A percentile compares a stretch with the other conserved stretches of the same genome.
These are phyloP conservation scores for Hymenotorrendiella dingleyae DNA, from an alignment of 2,329 filamentous ascomycete species.

Conservation along the genomic window DNA sequence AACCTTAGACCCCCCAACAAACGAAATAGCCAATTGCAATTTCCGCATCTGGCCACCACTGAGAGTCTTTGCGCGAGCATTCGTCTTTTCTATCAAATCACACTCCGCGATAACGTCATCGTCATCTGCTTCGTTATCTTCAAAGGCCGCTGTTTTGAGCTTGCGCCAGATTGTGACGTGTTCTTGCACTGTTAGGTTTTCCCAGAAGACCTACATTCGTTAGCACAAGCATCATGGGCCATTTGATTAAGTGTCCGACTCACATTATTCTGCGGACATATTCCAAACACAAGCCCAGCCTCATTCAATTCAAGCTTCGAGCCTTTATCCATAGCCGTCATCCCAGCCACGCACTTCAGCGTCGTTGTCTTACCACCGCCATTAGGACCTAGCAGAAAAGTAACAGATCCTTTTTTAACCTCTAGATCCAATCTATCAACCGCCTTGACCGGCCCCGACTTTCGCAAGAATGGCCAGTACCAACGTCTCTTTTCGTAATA, in stretches of 20 bases:
- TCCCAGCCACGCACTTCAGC: slow-evolving; percentile 57
- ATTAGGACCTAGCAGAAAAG: slow-evolving; percentile 59
- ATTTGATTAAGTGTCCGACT: slow-evolving; percentile 26
- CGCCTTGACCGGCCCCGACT: slow-evolving; percentile 44
- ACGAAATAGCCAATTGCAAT: slow-evolving; percentile 62
- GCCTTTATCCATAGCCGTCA: slow-evolving; percentile 52
- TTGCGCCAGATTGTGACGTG: slow-evolving; percentile 58
- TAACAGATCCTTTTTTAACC: slow-evolving; percentile 54
- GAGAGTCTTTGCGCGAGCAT: slow-evolving; percentile 49
- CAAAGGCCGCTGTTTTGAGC: slow-evolving; percentile 43
- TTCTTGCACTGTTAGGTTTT: slow-evolving; percentile 55
- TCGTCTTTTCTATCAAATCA: slow-evolving; percentile 52
- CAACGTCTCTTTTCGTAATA: slow-evolving; percentile 21
- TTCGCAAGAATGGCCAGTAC: slow-evolving; percentile 23
- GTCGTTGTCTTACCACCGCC: slow-evolving; percentile 61
- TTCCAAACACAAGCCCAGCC: slow-evolving; percentile 23
- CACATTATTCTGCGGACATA: slow-evolving; percentile 26
- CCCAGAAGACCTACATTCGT: slow-evolving; percentile 52
- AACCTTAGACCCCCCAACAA: slow-evolving; percentile 57
- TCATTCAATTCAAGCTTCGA: slow-evolving; percentile 29
- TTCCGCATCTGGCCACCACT: slow-evolving; percentile 64
- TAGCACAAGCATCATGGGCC: slow-evolving; percentile 28
- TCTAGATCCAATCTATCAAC: slow-evolving; percentile 52
- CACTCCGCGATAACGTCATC: slow-evolving; percentile 47
- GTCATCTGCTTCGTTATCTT: slow-evolving; percentile 40